Evolutionary conservation across 2,329 filamentous ascomycete species (phyloP).

Genomic region (Mycosphaerella sp.): DNA sequence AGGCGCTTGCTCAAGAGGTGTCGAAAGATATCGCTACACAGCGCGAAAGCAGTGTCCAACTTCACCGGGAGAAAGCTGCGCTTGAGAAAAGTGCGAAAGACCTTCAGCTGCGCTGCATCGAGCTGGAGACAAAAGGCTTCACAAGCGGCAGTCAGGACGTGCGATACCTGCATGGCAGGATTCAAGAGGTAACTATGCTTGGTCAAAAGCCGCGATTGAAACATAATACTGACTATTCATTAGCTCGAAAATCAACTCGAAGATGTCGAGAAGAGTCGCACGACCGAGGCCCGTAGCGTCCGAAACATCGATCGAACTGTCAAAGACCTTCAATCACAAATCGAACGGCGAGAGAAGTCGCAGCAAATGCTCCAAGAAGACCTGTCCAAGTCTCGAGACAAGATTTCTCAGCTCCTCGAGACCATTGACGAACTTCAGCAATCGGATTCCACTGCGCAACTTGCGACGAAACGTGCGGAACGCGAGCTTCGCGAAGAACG

Average conservation of each 20-base stretch:
- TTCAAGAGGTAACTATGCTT: conserved; percentile 71
- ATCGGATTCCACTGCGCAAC: conserved; percentile 72
- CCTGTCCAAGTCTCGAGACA: conserved; percentile 76
- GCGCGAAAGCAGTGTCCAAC: conserved; percentile 69
- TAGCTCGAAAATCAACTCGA: conserved; percentile 62
- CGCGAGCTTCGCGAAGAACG: conserved; percentile 82
- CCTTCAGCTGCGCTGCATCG: conserved; percentile 79
- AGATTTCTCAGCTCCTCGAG: conserved; percentile 78
- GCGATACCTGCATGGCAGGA: conserved; percentile 85
- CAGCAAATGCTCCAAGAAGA: conserved; percentile 75
- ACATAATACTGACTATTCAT: conserved; percentile 16
- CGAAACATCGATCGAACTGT: conserved; percentile 92
- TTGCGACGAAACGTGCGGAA: conserved; percentile 77
- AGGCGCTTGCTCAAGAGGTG: conserved; percentile 78
- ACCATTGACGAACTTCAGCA: conserved; percentile 93
- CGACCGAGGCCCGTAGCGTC: conserved; percentile 74
- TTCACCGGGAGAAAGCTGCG: conserved; percentile 83
- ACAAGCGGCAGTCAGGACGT: conserved; percentile 92
- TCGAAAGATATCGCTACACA: conserved; percentile 88
- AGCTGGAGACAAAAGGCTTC: conserved; percentile 95
- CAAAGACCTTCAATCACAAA: conserved; percentile 84
- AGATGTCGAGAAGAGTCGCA: conserved; percentile 69
- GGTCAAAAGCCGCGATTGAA: background rate
- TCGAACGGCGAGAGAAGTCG: conserved; percentile 88
- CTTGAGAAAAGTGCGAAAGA: conserved; percentile 90